Evolutionary conservation across 129 eudicot genomes (phyloP).

Genomic region (Flaveria trinervia): DNA sequence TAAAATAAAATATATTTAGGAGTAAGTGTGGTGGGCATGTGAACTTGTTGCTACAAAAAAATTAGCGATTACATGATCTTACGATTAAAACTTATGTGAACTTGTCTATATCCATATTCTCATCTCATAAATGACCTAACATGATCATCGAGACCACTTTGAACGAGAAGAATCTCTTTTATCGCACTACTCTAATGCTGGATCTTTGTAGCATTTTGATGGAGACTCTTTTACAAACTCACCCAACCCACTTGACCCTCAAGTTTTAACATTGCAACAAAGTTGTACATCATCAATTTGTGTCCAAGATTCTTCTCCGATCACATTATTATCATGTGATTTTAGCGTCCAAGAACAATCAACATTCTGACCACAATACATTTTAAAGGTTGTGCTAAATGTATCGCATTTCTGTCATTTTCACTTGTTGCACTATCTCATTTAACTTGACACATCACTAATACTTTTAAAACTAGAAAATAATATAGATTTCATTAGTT

Average conservation of each 20-base stretch:
- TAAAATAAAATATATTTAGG: too few relatives aligned
- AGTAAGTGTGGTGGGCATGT: too few relatives aligned
- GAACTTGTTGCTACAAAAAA: too few relatives aligned
- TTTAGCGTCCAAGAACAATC: not conserved
- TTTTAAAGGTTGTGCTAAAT: too few relatives aligned
- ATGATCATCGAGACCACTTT: not conserved
- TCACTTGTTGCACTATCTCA: too few relatives aligned
- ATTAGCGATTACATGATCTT: too few relatives aligned
- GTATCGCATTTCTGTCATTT: too few relatives aligned
- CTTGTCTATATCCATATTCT: too few relatives aligned
- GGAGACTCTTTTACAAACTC: not conserved
- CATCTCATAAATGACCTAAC: not conserved
- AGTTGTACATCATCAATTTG: not conserved
- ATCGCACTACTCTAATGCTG: not conserved
- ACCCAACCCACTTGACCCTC: not conserved
- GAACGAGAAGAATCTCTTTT: not conserved
- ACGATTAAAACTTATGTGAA: too few relatives aligned
- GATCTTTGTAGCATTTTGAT: not conserved
- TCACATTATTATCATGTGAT: constrained; percentile 3
- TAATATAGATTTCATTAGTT: too few relatives aligned
- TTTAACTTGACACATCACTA: too few relatives aligned
- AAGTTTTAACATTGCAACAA: not conserved
- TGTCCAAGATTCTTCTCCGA: not conserved
- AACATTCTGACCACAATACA: not conserved
- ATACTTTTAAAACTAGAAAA: too few relatives aligned